These are phyloP conservation scores for Claviceps digitariae DNA, from an alignment of 2,329 filamentous ascomycete species.

Conservation along the genomic window DNA sequence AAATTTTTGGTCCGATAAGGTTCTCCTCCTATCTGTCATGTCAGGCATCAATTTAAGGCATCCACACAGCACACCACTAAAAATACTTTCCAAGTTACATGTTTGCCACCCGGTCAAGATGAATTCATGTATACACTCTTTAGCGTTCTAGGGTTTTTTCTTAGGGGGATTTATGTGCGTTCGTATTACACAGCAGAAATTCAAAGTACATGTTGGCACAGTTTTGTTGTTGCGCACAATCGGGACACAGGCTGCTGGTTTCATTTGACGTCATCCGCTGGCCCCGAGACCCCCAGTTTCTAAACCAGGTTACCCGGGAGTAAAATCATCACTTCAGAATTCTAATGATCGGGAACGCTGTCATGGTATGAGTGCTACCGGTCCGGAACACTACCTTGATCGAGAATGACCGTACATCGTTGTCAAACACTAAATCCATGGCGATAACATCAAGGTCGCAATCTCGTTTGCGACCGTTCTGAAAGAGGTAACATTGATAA, in stretches of 20 bases:
- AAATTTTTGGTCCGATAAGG: slow-evolving; percentile 21
- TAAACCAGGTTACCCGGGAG: neutral
- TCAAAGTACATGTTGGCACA: too few species aligned
- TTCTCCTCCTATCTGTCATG: slow-evolving; percentile 3
- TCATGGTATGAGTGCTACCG: too few species aligned
- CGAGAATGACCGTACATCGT: too few species aligned
- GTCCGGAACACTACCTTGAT: too few species aligned
- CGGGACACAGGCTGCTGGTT: neutral
- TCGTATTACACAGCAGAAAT: too few species aligned
- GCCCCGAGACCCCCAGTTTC: neutral
- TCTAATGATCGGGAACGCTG: neutral
- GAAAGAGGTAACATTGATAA: too few species aligned
- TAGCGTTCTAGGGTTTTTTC: too few species aligned
- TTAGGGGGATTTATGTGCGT: too few species aligned
- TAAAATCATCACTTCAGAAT: neutral
- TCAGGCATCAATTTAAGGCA: slow-evolving; percentile 26
- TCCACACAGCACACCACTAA: neutral
- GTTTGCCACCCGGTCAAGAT: neutral
- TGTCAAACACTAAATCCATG: too few species aligned
- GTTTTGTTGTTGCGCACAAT: neutral
- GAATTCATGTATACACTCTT: neutral
- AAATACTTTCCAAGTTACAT: neutral
- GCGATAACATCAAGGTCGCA: too few species aligned
- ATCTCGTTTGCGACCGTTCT: too few species aligned
- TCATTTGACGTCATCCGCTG: slow-evolving; percentile 2